Conservation (phyloP, 2,329 filamentous ascomycete genomes). For the Paracoccidioides brasiliensis region DNA sequence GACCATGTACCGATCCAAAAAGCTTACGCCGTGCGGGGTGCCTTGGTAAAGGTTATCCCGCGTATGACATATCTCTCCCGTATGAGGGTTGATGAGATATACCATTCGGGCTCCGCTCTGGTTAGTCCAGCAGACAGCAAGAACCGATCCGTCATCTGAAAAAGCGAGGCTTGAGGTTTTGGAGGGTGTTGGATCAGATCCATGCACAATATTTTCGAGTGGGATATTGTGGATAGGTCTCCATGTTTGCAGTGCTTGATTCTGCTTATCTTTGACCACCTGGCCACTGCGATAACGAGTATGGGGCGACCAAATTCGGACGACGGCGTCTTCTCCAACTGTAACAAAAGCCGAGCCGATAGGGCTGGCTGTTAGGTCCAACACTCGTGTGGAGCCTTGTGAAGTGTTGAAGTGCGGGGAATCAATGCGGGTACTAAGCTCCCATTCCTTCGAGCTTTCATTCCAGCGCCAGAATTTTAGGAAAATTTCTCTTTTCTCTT, state of each 20-base stretch:
- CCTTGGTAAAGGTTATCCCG: constrained; percentile 56
- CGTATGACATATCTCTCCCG: constrained; percentile 52
- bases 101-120: constrained; percentile 45
- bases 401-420: constrained; percentile 56
- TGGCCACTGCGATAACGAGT: constrained; percentile 52
- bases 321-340: constrained; percentile 63
- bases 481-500: constrained; percentile 50
- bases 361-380: constrained; percentile 62
- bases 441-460: constrained; percentile 45
- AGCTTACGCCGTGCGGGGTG: constrained; percentile 52
- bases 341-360: constrained; percentile 63
- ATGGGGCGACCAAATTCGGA: constrained; percentile 72
- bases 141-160: constrained; percentile 69
- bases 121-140: constrained; percentile 47
- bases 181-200: constrained; percentile 23
- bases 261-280: constrained; percentile 34
- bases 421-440: constrained; percentile 71
- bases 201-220: constrained; percentile 27
- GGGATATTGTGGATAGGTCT: constrained; percentile 47
- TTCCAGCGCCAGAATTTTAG: constrained; percentile 82
- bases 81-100: constrained; percentile 62
- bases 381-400: constrained; percentile 42
- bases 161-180: constrained; percentile 56
- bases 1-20: constrained; percentile 62
- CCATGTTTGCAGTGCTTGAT: constrained; percentile 59